phyloP scores from a whole-genome alignment of 768 basidiomycete genomes.

The Trametes villosa region DNA sequence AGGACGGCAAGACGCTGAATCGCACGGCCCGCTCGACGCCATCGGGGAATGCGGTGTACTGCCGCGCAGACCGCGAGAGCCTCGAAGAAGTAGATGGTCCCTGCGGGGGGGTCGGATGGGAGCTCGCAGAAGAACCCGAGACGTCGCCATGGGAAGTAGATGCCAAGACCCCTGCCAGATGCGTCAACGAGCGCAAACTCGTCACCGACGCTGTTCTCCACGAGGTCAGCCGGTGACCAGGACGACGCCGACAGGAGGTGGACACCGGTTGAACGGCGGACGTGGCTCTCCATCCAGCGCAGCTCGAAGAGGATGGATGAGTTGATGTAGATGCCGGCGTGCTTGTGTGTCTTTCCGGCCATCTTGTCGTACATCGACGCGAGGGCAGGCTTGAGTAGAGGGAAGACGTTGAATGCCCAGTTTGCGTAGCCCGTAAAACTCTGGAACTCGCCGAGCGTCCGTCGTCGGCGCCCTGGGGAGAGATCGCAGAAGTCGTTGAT shows the following conservation, averaged over 20 bases:
- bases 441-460: conserved; percentile 35
- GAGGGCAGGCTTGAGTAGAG: conserved; percentile 36
- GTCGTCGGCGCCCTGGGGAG: neutral
- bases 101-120: neutral
- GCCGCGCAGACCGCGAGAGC: conserved; percentile 5
- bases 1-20: no score
- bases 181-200: neutral
- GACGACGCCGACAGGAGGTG: no score
- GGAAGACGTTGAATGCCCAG: conserved; percentile 45
- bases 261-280: no score
- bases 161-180: neutral
- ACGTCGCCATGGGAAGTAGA: no score
- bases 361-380: conserved; percentile 39
- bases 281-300: conserved; percentile 38
- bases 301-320: conserved; percentile 34
- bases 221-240: conserved; percentile 19
- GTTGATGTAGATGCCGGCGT: conserved; percentile 36
- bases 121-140: no score
- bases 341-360: conserved; percentile 20
- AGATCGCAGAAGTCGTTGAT: neutral
- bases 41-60: neutral
- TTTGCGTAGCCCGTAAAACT: conserved; percentile 42
- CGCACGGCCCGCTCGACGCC: neutral
- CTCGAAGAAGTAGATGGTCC: no score
- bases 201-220: conserved; percentile 29